Conservation (phyloP, 257 asterid species). For the Leonotis leonurus region DNA sequence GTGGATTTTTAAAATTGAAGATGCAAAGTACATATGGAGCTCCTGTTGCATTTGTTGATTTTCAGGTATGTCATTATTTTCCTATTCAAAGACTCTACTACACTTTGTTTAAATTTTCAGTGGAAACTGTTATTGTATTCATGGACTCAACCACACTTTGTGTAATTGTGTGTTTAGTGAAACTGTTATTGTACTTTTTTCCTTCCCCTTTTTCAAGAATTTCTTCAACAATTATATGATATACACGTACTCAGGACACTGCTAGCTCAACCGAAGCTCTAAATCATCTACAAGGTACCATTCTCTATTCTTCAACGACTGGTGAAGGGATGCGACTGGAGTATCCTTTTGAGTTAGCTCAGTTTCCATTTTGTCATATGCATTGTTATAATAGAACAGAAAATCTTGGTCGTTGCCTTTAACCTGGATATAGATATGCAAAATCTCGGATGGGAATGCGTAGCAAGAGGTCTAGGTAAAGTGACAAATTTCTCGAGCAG, state of each 20-base stretch:
- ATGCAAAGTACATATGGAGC: constrained; percentile 96
- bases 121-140: too few species aligned
- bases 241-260: constrained; percentile 49
- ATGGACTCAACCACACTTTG: too few species aligned
- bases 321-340: constrained; percentile 88
- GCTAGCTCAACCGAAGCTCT: constrained; percentile 82
- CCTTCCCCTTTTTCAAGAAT: too few species aligned
- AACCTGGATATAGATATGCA: constrained; percentile 58
- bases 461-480: constrained; percentile 72
- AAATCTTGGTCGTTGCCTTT: too few species aligned
- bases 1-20: constrained; percentile 83
- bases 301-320: constrained; percentile 62
- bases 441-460: constrained; percentile 96
- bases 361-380: background rate
- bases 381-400: background rate
- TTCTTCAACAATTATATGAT: background rate
- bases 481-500: background rate
- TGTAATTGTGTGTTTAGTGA: too few species aligned
- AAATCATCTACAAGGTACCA: constrained; percentile 57
- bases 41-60: constrained; percentile 97
- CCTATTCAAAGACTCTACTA: background rate
- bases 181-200: background rate
- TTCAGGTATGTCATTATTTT: constrained; percentile 46
- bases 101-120: too few species aligned
- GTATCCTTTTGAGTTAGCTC: constrained; percentile 59